Percentiles rank a stretch among this genome's conserved stretches.
These are phyloP conservation scores for Neonectria ditissima DNA, from an alignment of 2,329 filamentous ascomycete genomes.

Conservation along the genomic window DNA sequence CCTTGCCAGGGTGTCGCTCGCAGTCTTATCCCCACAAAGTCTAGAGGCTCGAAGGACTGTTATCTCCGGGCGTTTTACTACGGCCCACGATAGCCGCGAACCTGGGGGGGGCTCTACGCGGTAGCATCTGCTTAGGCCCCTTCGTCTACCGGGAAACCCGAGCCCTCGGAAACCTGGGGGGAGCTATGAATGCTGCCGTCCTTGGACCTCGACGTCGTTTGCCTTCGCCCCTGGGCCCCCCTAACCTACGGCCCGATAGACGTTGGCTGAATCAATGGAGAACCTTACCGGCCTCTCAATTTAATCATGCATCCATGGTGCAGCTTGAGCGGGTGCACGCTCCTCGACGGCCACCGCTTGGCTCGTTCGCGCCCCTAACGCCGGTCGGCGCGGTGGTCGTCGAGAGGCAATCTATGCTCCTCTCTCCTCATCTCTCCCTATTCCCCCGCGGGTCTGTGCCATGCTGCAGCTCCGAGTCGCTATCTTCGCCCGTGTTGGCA, in stretches of 20 bases:
- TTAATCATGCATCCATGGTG: constrained; percentile 2
- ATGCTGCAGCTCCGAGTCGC: constrained; percentile 27
- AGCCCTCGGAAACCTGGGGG: neutral
- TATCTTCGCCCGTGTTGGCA: constrained; percentile 14
- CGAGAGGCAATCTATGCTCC: constrained; percentile 23
- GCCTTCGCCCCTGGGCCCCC: neutral
- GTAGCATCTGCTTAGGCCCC: neutral
- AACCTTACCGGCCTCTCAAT: constrained; percentile 2
- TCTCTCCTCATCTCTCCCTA: neutral
- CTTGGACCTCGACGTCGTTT: neutral
- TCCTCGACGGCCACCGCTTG: constrained; percentile 13
- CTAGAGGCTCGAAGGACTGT: constrained; percentile 3
- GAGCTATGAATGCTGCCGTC: neutral
- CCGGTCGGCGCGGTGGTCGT: constrained; percentile 24
- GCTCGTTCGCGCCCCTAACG: constrained; percentile 21
- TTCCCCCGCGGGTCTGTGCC: constrained; percentile 29
- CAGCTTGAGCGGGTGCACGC: neutral
- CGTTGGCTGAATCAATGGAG: neutral
- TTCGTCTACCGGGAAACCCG: neutral
- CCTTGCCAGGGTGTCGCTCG: constrained; percentile 13
- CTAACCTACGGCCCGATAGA: neutral
- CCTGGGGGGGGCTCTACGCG: constrained; percentile 5
- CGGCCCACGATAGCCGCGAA: constrained; percentile 13
- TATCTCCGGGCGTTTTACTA: constrained; percentile 25
- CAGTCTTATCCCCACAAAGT: constrained; percentile 12